These are phyloP conservation scores for Lodderomyces beijingensis DNA, from an alignment of 1,139 yeast genomes.

Conservation along the genomic window DNA sequence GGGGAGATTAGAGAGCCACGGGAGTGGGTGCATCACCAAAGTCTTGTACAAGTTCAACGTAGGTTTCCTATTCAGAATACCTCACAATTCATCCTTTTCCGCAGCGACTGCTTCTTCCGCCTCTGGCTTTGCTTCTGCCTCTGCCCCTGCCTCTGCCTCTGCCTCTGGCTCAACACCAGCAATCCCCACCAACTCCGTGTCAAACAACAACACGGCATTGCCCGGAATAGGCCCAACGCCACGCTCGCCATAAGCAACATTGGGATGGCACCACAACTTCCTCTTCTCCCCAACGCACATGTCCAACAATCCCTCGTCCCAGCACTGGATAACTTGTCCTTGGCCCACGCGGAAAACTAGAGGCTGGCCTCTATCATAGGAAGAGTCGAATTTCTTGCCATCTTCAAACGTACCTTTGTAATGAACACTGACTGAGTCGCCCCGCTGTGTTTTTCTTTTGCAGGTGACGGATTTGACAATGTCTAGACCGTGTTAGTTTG, in stretches of 20 bases:
- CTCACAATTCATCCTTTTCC: constrained; percentile 12
- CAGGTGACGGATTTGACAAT: constrained; percentile 47
- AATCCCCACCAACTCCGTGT: constrained; percentile 53
- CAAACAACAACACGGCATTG: constrained; percentile 59
- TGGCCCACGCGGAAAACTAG: constrained; percentile 64
- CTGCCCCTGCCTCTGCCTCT: constrained; percentile 6
- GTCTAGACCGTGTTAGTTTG: constrained; percentile 11
- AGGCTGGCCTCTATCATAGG: constrained; percentile 61
- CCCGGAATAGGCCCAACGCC: constrained; percentile 83
- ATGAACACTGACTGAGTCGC: constrained; percentile 69
- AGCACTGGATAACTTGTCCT: constrained; percentile 78
- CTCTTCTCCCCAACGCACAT: constrained; percentile 90
- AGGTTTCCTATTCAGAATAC: no score
- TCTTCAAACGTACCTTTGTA: constrained; percentile 67
- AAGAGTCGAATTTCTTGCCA: constrained; percentile 74
- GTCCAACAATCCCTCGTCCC: constrained; percentile 76
- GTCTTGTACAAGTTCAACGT: no score
- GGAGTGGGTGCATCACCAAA: no score
- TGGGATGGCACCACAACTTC: constrained; percentile 70
- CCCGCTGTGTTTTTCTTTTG: constrained; percentile 49
- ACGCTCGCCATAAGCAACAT: constrained; percentile 68
- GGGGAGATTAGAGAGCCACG: no score
- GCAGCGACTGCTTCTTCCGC: constrained; percentile 2
- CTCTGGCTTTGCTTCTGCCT: constrained; percentile 1
- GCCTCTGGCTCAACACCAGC: constrained; percentile 21